phyloP scores from a whole-genome alignment of 306 rosid species.

The Dryas drummondii region DNA sequence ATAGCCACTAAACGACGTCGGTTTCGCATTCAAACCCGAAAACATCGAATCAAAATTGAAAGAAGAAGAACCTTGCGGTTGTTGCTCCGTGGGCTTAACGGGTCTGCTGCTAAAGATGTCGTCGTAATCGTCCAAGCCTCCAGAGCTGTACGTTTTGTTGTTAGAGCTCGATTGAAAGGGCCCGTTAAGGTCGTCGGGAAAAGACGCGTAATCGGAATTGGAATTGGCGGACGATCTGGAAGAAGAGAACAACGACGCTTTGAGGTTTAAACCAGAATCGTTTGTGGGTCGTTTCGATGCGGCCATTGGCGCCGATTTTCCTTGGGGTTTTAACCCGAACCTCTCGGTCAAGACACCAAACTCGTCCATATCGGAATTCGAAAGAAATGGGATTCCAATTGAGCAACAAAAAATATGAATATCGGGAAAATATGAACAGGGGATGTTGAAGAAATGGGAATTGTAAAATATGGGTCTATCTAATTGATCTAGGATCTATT shows the following conservation, averaged over 20 bases:
- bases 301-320: conserved; percentile 88
- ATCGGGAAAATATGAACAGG: too few species aligned
- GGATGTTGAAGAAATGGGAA: too few species aligned
- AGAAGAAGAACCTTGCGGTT: conserved; percentile 27
- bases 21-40: conserved; percentile 34
- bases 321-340: conserved; percentile 83
- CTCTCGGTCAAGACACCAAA: conserved; percentile 81
- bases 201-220: conserved; percentile 32
- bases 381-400: background rate
- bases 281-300: conserved; percentile 47
- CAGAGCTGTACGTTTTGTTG: conserved; percentile 30
- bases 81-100: conserved; percentile 29
- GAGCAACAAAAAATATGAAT: conserved; percentile 5
- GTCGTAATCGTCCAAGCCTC: conserved; percentile 37
- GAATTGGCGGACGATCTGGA: conserved; percentile 41
- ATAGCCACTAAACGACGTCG: conserved; percentile 25
- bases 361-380: conserved; percentile 58
- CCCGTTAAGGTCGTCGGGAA: conserved; percentile 22
- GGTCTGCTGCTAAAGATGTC: conserved; percentile 52
- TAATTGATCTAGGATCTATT: background rate
- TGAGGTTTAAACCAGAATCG: conserved; percentile 35
- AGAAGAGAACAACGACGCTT: conserved; percentile 37
- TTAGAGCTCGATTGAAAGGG: conserved; percentile 14
- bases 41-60: conserved; percentile 62
- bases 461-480: background rate